Evolutionary conservation across 345 rosid genomes (phyloP).

Genomic region (Lepidium africanum): DNA sequence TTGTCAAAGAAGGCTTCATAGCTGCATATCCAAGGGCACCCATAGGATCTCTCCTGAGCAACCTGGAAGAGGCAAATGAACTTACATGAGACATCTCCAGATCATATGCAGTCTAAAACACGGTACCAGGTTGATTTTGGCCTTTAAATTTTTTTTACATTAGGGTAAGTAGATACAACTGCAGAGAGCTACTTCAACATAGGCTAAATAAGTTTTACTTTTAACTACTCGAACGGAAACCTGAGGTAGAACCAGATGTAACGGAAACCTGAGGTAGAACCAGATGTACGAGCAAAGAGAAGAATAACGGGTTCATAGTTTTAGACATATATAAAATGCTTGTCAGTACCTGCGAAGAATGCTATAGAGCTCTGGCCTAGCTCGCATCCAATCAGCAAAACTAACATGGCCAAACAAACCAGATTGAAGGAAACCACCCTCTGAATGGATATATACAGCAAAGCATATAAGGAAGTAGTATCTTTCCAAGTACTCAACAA

Average conservation of each 20-base stretch:
- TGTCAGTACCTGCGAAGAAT: slow-evolving; percentile 76
- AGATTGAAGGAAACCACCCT: slow-evolving; percentile 72
- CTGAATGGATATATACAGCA: slow-evolving; percentile 94
- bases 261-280: neutral
- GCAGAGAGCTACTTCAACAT: neutral
- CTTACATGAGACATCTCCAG: slow-evolving; percentile 12
- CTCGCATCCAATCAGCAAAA: slow-evolving; percentile 98
- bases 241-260: neutral
- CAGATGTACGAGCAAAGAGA: neutral
- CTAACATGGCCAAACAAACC: slow-evolving; percentile 64
- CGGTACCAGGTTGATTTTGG: neutral
- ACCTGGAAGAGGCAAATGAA: slow-evolving; percentile 37
- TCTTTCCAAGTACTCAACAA: slow-evolving; percentile 96
- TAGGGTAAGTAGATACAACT: neutral
- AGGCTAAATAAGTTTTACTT: neutral
- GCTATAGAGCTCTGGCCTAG: slow-evolving; percentile 95
- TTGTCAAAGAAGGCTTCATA: slow-evolving; percentile 62
- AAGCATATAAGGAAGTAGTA: slow-evolving; percentile 97
- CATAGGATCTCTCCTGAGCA: slow-evolving; percentile 97
- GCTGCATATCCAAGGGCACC: slow-evolving; percentile 86
- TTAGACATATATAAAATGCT: neutral
- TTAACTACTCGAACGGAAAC: neutral
- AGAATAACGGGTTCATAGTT: neutral
- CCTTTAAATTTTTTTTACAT: neutral
- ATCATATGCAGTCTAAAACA: neutral